Base-by-base conservation (phyloP, 1,284 basidiomycete genomes). In the Mycena citricolor region DNA sequence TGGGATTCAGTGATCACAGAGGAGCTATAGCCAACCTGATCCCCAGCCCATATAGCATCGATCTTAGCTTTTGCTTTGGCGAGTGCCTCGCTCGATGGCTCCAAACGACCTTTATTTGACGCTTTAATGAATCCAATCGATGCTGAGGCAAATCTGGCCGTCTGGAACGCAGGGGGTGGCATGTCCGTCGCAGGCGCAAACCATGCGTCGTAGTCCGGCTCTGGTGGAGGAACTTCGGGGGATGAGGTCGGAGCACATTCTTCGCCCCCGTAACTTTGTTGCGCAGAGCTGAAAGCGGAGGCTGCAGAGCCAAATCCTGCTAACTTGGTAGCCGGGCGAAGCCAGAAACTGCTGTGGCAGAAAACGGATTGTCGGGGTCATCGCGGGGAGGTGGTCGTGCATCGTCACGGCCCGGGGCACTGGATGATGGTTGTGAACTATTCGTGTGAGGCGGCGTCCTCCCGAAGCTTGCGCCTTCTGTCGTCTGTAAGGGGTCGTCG, bases 11-110 rank as follows among this genome's bases (percentile, higher is more conserved):
- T 56, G 21, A 30, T 42, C 35, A 43, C 56, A 57, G 11, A n/a
- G n/a, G n/a, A n/a, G n/a, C n/a, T n/a, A 55, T 42, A 17, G 26
- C 13, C 12, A 2, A 3, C 34, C 43, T 68, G 67, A 5, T 71
- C 68, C 39, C 81, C 76, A 16, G 67, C 61, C 82, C 77, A 85
- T 57, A 77, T 57, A 20, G 69, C 63, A 47, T 66, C 67, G 62
- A 81, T 69, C 54, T 69, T 77, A 44, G 71, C 69, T 57, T 73
- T 64, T 0, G 83, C 84, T 49, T 71, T 71, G 5, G 72, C 74
- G 6, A 85, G 57, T 1, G 86, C 81, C 19, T 65, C 66, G n/a
- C 66, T 69, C 3, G 84, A 83, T 0, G 83, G 83, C 28, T 67
- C 58, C 6, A 81, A 63, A 14, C 68, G 33, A 2, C 63, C 62